Conservation (phyloP, 169 alveolate genomes). For the Cryptosporidium viatorum region DNA sequence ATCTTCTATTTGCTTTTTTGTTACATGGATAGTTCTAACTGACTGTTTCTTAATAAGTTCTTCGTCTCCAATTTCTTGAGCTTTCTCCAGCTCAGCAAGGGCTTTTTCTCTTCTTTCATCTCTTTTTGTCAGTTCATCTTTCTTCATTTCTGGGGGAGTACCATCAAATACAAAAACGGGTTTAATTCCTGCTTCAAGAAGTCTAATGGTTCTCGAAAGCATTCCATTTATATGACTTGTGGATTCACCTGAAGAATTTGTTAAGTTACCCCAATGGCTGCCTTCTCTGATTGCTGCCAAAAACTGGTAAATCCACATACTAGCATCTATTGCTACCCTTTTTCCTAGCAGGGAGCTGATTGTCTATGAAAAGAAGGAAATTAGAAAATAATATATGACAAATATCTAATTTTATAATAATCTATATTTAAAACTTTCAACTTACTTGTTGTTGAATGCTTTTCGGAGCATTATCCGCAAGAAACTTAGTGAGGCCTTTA, state of each 20-base stretch:
- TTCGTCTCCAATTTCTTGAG: constrained; percentile 92
- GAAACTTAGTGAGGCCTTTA: constrained; percentile 89
- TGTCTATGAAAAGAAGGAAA: constrained; percentile 27
- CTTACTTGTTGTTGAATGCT: constrained; percentile 57
- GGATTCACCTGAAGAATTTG: constrained; percentile 73
- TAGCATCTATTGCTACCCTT: constrained; percentile 86
- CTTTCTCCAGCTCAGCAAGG: constrained; percentile 85
- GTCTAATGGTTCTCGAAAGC: constrained; percentile 88
- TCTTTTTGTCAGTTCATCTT: constrained; percentile 88
- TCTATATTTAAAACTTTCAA: constrained; percentile 27
- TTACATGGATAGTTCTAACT: constrained; percentile 92
- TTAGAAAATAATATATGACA: not conserved
- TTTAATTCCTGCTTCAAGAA: constrained; percentile 92
- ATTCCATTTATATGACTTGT: constrained; percentile 92
- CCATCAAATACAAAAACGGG: constrained; percentile 99
- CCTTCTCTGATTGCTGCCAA: constrained; percentile 79
- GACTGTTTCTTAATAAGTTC: constrained; percentile 92
- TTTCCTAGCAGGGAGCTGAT: constrained; percentile 79
- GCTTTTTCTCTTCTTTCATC: constrained; percentile 91
- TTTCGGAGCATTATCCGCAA: constrained; percentile 92
- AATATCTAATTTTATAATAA: constrained; percentile 19
- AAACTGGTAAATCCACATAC: constrained; percentile 88
- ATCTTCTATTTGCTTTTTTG: constrained; percentile 93
- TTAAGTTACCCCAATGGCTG: constrained; percentile 61
- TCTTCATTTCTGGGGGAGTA: constrained; percentile 95